Evolutionary conservation across 306 rosid species (phyloP).

Genomic region (Gastrolobium bilobum): DNA sequence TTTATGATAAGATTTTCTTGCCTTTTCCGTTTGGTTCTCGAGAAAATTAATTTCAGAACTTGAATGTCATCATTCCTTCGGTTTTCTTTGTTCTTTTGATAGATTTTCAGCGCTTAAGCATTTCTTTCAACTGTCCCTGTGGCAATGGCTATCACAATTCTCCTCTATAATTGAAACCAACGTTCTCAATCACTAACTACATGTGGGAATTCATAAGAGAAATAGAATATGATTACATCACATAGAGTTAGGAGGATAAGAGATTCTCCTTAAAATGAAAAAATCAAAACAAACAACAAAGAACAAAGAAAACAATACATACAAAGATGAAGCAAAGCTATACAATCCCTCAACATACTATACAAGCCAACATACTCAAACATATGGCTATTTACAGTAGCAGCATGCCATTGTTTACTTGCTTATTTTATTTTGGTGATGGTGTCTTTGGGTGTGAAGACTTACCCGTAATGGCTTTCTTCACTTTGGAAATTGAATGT

Average conservation of each 20-base stretch:
- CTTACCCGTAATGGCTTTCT: constrained; percentile 74
- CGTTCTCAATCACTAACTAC: neutral
- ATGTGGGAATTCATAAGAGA: neutral
- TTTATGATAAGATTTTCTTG: neutral
- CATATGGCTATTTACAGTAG: constrained; percentile 31
- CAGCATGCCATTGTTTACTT: neutral
- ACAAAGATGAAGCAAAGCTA: neutral
- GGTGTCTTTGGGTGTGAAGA: constrained; percentile 66
- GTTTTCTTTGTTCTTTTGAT: neutral
- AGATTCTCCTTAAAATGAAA: neutral
- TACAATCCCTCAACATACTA: constrained; percentile 14
- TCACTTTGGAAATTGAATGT: constrained; percentile 82
- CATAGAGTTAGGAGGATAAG: neutral
- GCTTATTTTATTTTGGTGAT: constrained; percentile 45
- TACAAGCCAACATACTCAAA: neutral
- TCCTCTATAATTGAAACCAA: neutral
- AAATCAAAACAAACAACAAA: neutral
- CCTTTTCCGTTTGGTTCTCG: neutral
- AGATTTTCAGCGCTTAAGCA: neutral
- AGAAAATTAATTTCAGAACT: neutral
- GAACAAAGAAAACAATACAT: neutral
- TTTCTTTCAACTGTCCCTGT: neutral
- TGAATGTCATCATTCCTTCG: neutral
- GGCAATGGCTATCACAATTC: neutral
- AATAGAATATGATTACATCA: neutral